Conservation (phyloP, 352 stramenopile genomes). For the Phytophthora idaei region DNA sequence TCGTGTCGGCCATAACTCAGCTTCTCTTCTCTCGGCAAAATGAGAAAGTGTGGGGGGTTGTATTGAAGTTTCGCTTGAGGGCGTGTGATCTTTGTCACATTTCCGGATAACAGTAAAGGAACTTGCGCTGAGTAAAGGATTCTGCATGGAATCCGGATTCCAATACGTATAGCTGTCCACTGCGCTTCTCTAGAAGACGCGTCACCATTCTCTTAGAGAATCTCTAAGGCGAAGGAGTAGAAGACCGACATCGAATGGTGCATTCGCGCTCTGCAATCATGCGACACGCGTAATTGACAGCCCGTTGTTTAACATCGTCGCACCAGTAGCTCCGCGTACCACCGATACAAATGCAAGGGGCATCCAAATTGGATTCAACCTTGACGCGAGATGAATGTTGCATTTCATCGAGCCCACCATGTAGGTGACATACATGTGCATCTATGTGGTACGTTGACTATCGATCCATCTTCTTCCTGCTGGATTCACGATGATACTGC, state of each 20-base stretch:
- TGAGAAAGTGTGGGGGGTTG: constrained; percentile 22
- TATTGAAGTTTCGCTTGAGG: constrained; percentile 23
- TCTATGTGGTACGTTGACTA: too few species aligned
- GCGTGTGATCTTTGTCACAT: constrained; percentile 35
- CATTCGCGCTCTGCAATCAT: not conserved
- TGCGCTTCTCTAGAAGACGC: not conserved
- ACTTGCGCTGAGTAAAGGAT: constrained; percentile 1
- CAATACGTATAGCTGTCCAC: not conserved
- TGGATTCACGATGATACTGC: not conserved
- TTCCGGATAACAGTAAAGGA: constrained; percentile 8
- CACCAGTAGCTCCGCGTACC: too few species aligned
- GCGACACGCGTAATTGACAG: not conserved
- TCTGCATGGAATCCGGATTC: constrained; percentile 8
- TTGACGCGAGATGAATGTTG: not conserved
- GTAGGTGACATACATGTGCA: too few species aligned
- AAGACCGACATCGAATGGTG: not conserved
- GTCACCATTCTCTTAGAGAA: not conserved
- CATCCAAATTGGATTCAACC: not conserved
- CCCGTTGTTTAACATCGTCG: too few species aligned
- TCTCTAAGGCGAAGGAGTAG: not conserved
- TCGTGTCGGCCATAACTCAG: constrained; percentile 23
- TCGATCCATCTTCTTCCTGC: not conserved
- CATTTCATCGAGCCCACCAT: too few species aligned
- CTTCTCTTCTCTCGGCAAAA: constrained; percentile 22
- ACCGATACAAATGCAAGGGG: too few species aligned